A percentile compares a stretch with the other conserved stretches of the same genome.
phyloP scores from a whole-genome alignment of 208 protist species.

The Trypanosoma avium region DNA sequence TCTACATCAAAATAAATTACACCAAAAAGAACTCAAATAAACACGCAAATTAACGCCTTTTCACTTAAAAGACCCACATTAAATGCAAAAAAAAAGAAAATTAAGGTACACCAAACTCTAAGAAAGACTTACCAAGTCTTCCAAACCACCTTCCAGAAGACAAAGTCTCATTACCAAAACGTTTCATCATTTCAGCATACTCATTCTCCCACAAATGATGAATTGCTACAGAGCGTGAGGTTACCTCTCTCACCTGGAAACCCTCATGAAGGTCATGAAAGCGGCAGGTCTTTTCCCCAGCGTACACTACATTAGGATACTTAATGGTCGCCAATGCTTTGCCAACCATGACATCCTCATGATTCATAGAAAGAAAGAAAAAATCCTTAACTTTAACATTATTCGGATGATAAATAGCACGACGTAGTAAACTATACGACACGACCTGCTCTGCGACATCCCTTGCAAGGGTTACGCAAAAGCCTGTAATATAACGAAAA shows the following conservation, averaged over 20 bases:
- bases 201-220: slow-evolving; percentile 18
- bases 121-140: background rate
- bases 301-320: background rate
- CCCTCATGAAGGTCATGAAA: slow-evolving; percentile 20
- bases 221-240: slow-evolving; percentile 5
- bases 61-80: too few species aligned
- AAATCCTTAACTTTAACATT: background rate
- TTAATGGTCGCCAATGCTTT: background rate
- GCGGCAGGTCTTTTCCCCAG: background rate
- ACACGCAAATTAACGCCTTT: too few species aligned
- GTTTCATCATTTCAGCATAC: slow-evolving; percentile 5
- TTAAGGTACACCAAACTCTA: background rate
- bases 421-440: background rate
- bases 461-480: background rate
- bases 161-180: slow-evolving; percentile 3
- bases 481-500: background rate
- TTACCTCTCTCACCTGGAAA: background rate
- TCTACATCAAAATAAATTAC: too few species aligned
- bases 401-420: background rate
- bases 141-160: background rate
- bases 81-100: background rate
- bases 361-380: slow-evolving; percentile 2
- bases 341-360: slow-evolving; percentile 22
- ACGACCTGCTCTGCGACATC: slow-evolving; percentile 5
- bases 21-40: too few species aligned